phyloP scores from a whole-genome alignment of 2,329 filamentous ascomycete genomes.

The Alternaria solani region DNA sequence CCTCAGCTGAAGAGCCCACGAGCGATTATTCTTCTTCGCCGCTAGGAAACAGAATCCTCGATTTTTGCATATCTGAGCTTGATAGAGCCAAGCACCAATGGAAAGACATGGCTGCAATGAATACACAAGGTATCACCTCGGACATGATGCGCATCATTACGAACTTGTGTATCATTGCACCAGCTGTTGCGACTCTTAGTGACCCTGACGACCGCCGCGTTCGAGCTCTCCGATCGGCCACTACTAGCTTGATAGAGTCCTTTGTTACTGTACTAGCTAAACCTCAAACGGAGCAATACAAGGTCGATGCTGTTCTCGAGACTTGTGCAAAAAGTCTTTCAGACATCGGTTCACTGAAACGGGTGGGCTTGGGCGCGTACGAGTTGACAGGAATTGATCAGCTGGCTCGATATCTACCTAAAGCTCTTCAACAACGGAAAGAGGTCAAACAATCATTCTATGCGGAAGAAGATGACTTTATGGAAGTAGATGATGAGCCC shows the following conservation, averaged over 20 bases:
- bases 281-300: conserved; percentile 53
- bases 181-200: conserved; percentile 39
- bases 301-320: conserved; percentile 54
- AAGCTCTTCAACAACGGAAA: conserved; percentile 39
- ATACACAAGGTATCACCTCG: conserved; percentile 56
- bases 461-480: conserved; percentile 59
- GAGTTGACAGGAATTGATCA: conserved; percentile 44
- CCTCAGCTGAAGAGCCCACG: conserved; percentile 12
- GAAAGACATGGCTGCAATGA: conserved; percentile 53
- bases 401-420: conserved; percentile 42
- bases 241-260: conserved; percentile 32
- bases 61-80: conserved; percentile 57
- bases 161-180: conserved; percentile 57
- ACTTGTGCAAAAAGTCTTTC: conserved; percentile 46
- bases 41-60: conserved; percentile 50
- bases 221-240: conserved; percentile 28
- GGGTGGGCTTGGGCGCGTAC: conserved; percentile 29
- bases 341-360: conserved; percentile 26
- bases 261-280: conserved; percentile 49
- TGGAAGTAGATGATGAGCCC: conserved; percentile 73
- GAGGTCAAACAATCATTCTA: conserved; percentile 45
- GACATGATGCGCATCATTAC: conserved; percentile 61
- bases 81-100: conserved; percentile 57
- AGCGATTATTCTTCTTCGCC: conserved; percentile 32
- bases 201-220: conserved; percentile 34